Evolutionary conservation across 2,329 filamentous ascomycete genomes (phyloP).

Genomic region (Zymoseptoria brevis): DNA sequence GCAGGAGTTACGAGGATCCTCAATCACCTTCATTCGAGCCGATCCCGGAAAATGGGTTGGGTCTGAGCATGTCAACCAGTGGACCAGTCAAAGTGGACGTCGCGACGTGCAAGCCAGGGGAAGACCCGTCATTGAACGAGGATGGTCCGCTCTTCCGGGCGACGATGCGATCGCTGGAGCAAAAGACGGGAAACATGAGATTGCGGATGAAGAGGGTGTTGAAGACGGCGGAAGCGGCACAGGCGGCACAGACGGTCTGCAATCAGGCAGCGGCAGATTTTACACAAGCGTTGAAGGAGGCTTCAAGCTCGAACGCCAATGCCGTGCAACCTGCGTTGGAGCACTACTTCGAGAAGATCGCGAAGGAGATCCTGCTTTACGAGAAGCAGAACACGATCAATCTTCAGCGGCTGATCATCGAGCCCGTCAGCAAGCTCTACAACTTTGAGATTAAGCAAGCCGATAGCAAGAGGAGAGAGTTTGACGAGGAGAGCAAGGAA

Average conservation of each 20-base stretch:
- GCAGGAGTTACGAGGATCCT: constrained; percentile 37
- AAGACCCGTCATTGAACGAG: constrained; percentile 76
- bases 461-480: constrained; percentile 92
- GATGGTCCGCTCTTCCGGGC: constrained; percentile 94
- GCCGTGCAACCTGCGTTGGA: constrained; percentile 95
- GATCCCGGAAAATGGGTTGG: constrained; percentile 42
- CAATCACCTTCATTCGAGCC: constrained; percentile 40
- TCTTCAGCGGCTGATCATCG: constrained; percentile 87
- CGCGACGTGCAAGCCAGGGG: constrained; percentile 73
- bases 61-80: constrained; percentile 34
- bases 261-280: constrained; percentile 81
- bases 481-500: constrained; percentile 97
- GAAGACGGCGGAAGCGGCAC: constrained; percentile 84
- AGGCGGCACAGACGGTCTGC: constrained; percentile 68
- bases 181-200: constrained; percentile 93
- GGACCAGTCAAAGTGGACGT: constrained; percentile 71
- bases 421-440: constrained; percentile 85
- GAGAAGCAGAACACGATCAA: constrained; percentile 77
- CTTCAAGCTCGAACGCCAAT: constrained; percentile 83
- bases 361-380: constrained; percentile 78
- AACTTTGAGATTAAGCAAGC: constrained; percentile 96
- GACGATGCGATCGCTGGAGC: constrained; percentile 91
- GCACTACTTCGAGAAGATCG: constrained; percentile 97
- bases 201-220: constrained; percentile 92
- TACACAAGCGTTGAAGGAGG: constrained; percentile 77